Evolutionary conservation across 2,329 filamentous ascomycete species (phyloP), one percentile per base, ranked within the genome.

Genomic region (Metarhizium robertsii): DNA sequence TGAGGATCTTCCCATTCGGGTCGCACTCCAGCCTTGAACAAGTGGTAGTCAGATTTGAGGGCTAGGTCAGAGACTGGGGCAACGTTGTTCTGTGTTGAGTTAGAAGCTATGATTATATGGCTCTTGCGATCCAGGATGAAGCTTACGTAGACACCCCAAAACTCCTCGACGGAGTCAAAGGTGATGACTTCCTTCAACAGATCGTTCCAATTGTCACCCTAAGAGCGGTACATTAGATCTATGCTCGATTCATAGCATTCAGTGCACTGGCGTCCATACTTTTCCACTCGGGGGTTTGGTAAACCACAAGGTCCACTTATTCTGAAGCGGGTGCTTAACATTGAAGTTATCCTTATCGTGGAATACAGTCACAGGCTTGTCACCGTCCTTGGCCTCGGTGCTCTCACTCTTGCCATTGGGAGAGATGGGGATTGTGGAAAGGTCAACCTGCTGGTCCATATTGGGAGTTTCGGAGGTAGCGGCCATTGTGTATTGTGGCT

Each of bases 341-440:
- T 95, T 99, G 83, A 99, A 99, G 80, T 99, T 96, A 63, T 96
- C 88, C 65, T 94, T 88, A 76, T 97, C 91, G 71, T 99, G 92
- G 78, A 99, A 99, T 64, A 99, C 92, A 50, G 94, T 99, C 66
- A 96, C 80, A 53, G 88, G 78, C 69, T 92, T 86, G 61, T 73
- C 73, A 61, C 77, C 75, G 54, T 71, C 72, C 55, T 78, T 77
- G 61, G 74, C 71, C 55, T 76, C 71, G 58, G 73, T 68, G 64
- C 74, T 72, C 58, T 78, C 75, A 56, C 78, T 74, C 57, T 77
- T 68, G 63, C 86, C 83, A 60, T 78, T 79, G 53, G 83, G 83
- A 53, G 82, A 84, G 69, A 87, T 80, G 63, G 84, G 84, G 57
- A 87, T 86, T 53, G 83, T 86, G 57, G 81, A 84, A 58, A 86